Evolutionary conservation across 2,329 filamentous ascomycete genomes (phyloP).

Genomic region (Samsoniella hepiali): DNA sequence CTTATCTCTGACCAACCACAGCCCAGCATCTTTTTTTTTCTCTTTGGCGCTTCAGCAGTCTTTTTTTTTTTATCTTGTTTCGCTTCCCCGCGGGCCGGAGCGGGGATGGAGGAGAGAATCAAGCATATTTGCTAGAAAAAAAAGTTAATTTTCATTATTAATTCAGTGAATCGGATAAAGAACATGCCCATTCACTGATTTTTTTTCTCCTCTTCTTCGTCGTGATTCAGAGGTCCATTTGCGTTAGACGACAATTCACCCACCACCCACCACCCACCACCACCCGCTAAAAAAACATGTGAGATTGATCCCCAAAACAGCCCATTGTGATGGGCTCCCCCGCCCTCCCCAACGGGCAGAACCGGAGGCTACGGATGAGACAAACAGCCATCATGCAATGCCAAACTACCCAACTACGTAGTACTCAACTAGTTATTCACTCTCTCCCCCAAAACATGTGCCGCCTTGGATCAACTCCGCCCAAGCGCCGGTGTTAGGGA

Average conservation of each 20-base stretch:
- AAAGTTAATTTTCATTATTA: not conserved
- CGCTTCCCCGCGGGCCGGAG: too few relatives aligned
- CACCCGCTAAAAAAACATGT: conserved; percentile 5
- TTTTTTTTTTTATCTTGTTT: not conserved
- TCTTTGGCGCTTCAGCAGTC: not conserved
- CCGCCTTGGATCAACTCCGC: too few relatives aligned
- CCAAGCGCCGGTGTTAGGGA: too few relatives aligned
- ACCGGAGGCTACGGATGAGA: conserved; percentile 5
- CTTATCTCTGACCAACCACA: conserved; percentile 16
- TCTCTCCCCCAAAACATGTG: too few relatives aligned
- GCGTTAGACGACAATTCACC: not conserved
- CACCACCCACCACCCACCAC: not conserved
- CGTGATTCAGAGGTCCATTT: too few relatives aligned
- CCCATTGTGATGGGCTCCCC: not conserved
- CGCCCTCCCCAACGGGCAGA: conserved; percentile 10
- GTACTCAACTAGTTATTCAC: not conserved
- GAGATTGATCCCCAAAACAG: conserved; percentile 6
- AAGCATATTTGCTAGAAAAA: not conserved
- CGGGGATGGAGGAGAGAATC: too few relatives aligned
- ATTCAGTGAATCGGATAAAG: not conserved
- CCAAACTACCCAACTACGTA: not conserved
- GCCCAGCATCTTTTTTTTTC: not conserved
- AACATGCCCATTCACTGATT: not conserved
- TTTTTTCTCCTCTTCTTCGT: not conserved
- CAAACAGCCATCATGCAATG: not conserved